A percentile compares a stretch with the other conserved stretches of the same genome.
Conservation (phyloP, 352 stramenopile genomes). For the Discostella stelligera region DNA sequence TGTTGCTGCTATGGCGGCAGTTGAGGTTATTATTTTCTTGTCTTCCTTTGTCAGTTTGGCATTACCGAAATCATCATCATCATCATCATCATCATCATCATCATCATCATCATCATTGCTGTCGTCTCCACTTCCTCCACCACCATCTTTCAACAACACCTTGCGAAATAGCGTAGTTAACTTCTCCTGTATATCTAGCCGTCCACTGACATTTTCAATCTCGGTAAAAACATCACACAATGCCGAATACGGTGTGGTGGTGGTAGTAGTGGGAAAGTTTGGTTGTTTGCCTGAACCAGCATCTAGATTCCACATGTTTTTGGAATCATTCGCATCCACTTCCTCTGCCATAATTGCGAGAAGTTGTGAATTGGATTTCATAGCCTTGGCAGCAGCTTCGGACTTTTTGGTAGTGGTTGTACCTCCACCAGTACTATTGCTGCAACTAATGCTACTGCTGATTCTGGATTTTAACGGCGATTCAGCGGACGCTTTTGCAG, state of each 20-base stretch:
- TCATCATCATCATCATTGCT: not conserved
- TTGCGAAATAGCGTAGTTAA: slow-evolving; percentile 71
- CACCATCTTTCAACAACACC: slow-evolving; percentile 51
- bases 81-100: slow-evolving; percentile 2
- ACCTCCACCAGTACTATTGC: not conserved
- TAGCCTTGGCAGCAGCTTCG: slow-evolving; percentile 24
- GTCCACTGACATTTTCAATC: slow-evolving; percentile 65
- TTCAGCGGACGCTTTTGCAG: not conserved
- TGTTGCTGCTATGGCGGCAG: not conserved
- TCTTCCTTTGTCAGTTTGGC: not conserved
- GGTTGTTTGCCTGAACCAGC: not conserved
- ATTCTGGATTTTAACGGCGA: not conserved
- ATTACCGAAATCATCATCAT: not conserved
- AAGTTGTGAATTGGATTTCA: slow-evolving; percentile 40
- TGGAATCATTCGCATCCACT: slow-evolving; percentile 12
- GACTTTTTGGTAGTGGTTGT: slow-evolving; percentile 23
- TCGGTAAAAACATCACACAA: slow-evolving; percentile 62
- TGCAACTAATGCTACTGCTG: not conserved
- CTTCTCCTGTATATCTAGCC: slow-evolving; percentile 76
- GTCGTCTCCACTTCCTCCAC: slow-evolving; percentile 1
- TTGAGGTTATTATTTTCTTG: not conserved
- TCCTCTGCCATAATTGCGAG: slow-evolving; percentile 11
- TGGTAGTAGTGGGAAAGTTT: not conserved
- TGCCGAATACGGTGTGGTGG: slow-evolving; percentile 51
- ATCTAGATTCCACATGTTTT: slow-evolving; percentile 1